Base-by-base conservation (phyloP, 2,329 filamentous ascomycete genomes). In the Tolypocladium ophioglossoides region DNA sequence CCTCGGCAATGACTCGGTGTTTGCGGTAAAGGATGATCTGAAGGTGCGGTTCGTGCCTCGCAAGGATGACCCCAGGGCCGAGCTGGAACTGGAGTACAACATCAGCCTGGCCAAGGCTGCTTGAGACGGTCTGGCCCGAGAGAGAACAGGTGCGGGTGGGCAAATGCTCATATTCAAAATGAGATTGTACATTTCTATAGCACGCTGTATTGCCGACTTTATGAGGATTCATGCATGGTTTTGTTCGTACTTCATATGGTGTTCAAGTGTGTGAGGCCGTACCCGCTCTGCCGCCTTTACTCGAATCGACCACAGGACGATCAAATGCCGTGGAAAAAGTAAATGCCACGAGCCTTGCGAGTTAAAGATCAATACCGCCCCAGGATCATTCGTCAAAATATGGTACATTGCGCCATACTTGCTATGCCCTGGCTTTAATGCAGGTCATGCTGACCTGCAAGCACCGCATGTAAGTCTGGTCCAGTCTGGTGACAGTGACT, bases 71-170 rank as follows among this genome's bases (percentile, higher is more conserved):
- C 54, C 62, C 0, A 77, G 80, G 68, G 80, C 82, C 8, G 66
- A 70, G 56, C 75, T 82, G 66, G 80, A 85, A 67, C 66, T 87
- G 53, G 74, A 78, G 62, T 85, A 85, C 66, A 77, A 87, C 62
- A 79, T 87, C 56, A 74, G 67, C 27, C 71, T 85, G 32, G 58
- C 60, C 7, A 56, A 55, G 55, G 51, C 55, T 32, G 16, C 20
- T 20, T 49, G 32, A 46, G 44, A 20, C 9, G 5, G 18, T 2
- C 44, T 12, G 5, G 27, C 16, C 6, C 2, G 3, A n/a, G 22
- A 4, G 30, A 3, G 18, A 11, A 27, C 27, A 27, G 9, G 24
- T 11, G 2, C 4, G 7, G 24, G 1, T 6, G 16, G 12, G 3
- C 10, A 5, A 24, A 4, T n/a, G 16, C 24, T 14, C 24, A 4